Percentiles rank a stretch among this genome's conserved stretches.
These are phyloP conservation scores for Fagopyrum homotropicum DNA, from an alignment of 148 eudicot genomes.

Conservation along the genomic window DNA sequence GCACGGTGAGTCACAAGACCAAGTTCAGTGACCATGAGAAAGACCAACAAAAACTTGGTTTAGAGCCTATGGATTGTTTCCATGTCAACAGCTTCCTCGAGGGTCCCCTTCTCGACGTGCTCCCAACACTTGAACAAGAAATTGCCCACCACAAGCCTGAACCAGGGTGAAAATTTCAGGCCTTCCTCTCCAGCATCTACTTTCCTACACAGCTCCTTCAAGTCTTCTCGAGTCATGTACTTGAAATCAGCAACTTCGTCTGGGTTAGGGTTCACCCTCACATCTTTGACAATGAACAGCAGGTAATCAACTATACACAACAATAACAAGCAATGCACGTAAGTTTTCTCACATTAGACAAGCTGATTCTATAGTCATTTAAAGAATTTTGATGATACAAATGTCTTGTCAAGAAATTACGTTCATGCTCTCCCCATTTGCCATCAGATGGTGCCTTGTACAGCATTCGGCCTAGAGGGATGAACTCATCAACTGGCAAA, in stretches of 20 bases:
- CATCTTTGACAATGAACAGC: conserved; percentile 78
- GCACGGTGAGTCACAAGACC: no score
- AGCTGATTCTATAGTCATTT: not conserved
- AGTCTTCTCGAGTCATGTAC: conserved; percentile 34
- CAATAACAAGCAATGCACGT: not conserved
- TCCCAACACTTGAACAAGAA: no score
- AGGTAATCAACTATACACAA: conserved; percentile 67
- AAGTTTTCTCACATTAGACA: no score
- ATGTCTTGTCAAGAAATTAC: not conserved
- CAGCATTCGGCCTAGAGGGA: conserved; percentile 30
- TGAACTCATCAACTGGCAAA: conserved; percentile 86
- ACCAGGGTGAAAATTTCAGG: conserved; percentile 18
- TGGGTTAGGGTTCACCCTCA: conserved; percentile 64
- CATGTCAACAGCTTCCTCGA: no score
- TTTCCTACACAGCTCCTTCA: conserved; percentile 73
- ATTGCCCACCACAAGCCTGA: no score
- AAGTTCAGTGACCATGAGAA: no score
- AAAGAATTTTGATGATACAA: not conserved
- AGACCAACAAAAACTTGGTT: no score
- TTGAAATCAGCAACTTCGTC: conserved; percentile 46
- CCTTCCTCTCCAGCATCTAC: conserved; percentile 95
- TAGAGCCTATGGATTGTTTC: no score
- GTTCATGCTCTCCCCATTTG: no score
- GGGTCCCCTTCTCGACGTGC: no score
- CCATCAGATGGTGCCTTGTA: no score